These are phyloP conservation scores for Ogataea degrootiae DNA, from an alignment of 805 yeast species.

Conservation along the genomic window DNA sequence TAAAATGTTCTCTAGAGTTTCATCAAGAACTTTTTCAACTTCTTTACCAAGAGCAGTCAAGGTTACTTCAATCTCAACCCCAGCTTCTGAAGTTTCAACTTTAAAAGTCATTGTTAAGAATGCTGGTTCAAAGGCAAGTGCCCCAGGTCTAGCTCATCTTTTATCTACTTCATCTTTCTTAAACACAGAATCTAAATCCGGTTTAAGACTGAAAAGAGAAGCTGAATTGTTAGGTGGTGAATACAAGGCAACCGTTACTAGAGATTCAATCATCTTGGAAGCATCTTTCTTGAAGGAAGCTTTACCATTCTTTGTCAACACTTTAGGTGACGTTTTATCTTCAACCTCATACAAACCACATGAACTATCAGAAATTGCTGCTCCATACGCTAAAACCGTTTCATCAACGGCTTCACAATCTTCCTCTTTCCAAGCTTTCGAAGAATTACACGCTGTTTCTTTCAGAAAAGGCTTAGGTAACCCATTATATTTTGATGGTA, in stretches of 20 bases:
- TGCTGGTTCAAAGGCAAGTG: constrained; percentile 75
- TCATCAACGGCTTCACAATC: constrained; percentile 44
- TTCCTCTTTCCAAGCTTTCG: constrained; percentile 61
- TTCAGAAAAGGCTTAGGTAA: constrained; percentile 88
- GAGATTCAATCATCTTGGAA: constrained; percentile 78
- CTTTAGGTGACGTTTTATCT: constrained; percentile 68
- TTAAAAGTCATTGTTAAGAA: constrained; percentile 72
- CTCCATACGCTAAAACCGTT: constrained; percentile 73
- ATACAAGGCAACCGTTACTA: constrained; percentile 62
- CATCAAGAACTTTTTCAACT: constrained; percentile 31
- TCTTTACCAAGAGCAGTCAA: constrained; percentile 43
- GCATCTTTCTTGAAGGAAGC: constrained; percentile 82
- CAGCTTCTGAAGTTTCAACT: constrained; percentile 64
- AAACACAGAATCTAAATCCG: constrained; percentile 78
- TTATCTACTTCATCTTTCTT: constrained; percentile 80
- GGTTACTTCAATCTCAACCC: constrained; percentile 33
- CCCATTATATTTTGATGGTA: constrained; percentile 70
- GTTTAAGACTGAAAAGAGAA: constrained; percentile 90
- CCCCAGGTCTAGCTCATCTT: constrained; percentile 78
- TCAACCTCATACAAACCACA: constrained; percentile 74
- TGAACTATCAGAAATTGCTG: constrained; percentile 76
- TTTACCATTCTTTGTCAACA: constrained; percentile 87
- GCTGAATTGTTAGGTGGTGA: constrained; percentile 89
- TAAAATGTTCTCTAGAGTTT: constrained; percentile 26
- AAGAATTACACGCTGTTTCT: constrained; percentile 71